Evolutionary conservation across 257 asterid genomes (phyloP), one percentile per base, ranked within the genome.

Genomic region (Linaria vulgaris): DNA sequence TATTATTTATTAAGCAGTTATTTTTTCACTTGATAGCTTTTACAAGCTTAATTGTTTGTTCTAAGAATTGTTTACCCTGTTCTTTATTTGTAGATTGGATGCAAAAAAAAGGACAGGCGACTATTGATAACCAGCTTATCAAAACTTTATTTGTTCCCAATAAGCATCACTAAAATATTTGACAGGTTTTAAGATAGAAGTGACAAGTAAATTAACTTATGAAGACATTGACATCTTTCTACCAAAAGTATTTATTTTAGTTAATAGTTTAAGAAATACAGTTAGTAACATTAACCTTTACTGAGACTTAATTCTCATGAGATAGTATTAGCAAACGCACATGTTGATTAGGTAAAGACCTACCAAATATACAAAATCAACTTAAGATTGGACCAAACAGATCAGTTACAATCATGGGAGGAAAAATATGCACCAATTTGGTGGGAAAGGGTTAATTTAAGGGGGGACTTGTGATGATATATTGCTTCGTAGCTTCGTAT

Each of bases 41-140:
- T n/a, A n/a, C n/a, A n/a, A n/a, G n/a, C n/a, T n/a, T 69, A 34
- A 9, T 13, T 48, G 24, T 21, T 19, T 49, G 34, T 57, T 56
- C 2, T 1, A 3, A 21, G 0, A 63, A 16, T 6, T n/a, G 12
- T 59, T 16, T 22, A 21, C 39, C 15, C 19, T 59, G 41, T 3
- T 59, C n/a, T 25, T 16, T 13, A 20, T 20, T 59, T 34, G 1
- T 59, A 25, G 64, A 39, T 39, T 13, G 51, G 51, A 59, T 22
- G 38, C 20, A 59, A 5, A 59, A 59, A 58, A 3, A 14, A 44
- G 16, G 19, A 14, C 16, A 12, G 15, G 4, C 8, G 5, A 12
- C 19, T 44, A 12, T 7, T 44, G 49, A 44, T 12, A 44, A 44
- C 19, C 17, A 44, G 16, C 16, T 44, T 14, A 44, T 44, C 49